phyloP scores from a whole-genome alignment of 1,284 basidiomycete genomes.

The Fomes fomentarius region DNA sequence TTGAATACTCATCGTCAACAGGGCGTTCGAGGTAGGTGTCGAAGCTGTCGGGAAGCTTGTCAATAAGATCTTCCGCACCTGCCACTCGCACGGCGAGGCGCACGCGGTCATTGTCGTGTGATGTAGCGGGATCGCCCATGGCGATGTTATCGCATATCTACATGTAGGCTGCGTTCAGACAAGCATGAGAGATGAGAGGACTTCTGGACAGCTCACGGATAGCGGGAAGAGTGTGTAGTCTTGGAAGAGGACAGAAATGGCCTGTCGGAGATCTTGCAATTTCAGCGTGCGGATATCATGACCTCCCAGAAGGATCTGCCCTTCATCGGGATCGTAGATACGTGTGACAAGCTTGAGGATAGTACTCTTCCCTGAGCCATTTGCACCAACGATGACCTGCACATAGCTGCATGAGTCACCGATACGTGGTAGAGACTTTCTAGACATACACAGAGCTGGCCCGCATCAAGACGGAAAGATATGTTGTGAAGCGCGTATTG shows the following conservation, averaged over 20 bases:
- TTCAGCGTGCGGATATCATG: conserved; percentile 61
- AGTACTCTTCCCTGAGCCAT: conserved; percentile 80
- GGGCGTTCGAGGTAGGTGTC: conserved; percentile 74
- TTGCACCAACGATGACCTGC: conserved; percentile 75
- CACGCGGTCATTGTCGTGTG: conserved; percentile 56
- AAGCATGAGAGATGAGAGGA: neutral
- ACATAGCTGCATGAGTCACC: neutral
- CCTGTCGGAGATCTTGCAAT: conserved; percentile 62
- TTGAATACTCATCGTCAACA: conserved; percentile 65
- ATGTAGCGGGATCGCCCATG: conserved; percentile 60
- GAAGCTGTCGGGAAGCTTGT: conserved; percentile 64
- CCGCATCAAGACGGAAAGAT: conserved; percentile 69
- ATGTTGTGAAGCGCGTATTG: conserved; percentile 59
- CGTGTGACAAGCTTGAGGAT: conserved; percentile 65
- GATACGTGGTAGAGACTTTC: conserved; percentile 34
- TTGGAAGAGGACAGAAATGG: conserved; percentile 73
- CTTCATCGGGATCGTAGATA: conserved; percentile 69
- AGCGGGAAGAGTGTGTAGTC: conserved; percentile 79
- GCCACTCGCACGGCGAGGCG: conserved; percentile 67
- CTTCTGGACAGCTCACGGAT: conserved; percentile 46
- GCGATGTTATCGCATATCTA: conserved; percentile 79
- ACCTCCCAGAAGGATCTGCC: conserved; percentile 68
- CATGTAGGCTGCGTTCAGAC: neutral
- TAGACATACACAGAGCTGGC: conserved; percentile 80
- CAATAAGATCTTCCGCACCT: conserved; percentile 67